Conservation (phyloP, 352 stramenopile species). For the Globisporangium yorkense region DNA sequence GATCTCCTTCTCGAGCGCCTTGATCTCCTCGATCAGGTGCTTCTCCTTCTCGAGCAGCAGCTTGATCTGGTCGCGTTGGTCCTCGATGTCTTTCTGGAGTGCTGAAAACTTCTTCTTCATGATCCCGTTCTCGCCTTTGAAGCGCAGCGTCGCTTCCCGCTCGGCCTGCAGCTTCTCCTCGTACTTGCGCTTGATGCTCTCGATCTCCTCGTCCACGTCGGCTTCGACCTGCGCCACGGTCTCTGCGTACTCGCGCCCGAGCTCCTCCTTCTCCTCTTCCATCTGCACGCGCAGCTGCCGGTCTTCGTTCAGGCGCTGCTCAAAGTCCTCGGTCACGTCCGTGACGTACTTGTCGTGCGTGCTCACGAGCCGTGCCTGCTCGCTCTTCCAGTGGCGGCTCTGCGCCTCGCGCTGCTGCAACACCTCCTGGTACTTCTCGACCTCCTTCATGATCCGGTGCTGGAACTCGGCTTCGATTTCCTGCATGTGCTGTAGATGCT, state of each 20-base stretch:
- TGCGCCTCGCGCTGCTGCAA: conserved; percentile 84
- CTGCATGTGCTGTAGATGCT: conserved; percentile 89
- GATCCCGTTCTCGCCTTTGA: conserved; percentile 95
- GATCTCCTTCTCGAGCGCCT: conserved; percentile 91
- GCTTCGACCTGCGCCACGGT: conserved; percentile 88
- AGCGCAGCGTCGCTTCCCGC: conserved; percentile 87
- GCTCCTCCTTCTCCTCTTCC: conserved; percentile 88
- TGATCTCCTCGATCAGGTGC: conserved; percentile 90
- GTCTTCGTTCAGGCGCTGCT: conserved; percentile 87
- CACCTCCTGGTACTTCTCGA: conserved; percentile 89
- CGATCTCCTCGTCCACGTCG: conserved; percentile 90
- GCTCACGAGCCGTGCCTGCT: conserved; percentile 51
- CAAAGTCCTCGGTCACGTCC: conserved; percentile 90
- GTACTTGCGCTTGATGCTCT: conserved; percentile 87
- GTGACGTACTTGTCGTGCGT: conserved; percentile 81
- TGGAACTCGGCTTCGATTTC: conserved; percentile 89
- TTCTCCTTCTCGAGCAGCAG: conserved; percentile 90
- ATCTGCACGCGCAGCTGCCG: conserved; percentile 75
- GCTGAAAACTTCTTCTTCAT: conserved; percentile 96
- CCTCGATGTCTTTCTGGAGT: conserved; percentile 92
- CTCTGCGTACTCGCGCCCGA: conserved; percentile 79
- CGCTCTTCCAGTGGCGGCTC: conserved; percentile 57
- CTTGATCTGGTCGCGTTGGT: conserved; percentile 94
- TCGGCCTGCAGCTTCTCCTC: conserved; percentile 89
- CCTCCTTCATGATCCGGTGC: conserved; percentile 91